A percentile compares a stretch with the other conserved stretches of the same genome.
Evolutionary conservation across 2,329 filamentous ascomycete genomes (phyloP).

Genomic region (Pestalotiopsis sp.): DNA sequence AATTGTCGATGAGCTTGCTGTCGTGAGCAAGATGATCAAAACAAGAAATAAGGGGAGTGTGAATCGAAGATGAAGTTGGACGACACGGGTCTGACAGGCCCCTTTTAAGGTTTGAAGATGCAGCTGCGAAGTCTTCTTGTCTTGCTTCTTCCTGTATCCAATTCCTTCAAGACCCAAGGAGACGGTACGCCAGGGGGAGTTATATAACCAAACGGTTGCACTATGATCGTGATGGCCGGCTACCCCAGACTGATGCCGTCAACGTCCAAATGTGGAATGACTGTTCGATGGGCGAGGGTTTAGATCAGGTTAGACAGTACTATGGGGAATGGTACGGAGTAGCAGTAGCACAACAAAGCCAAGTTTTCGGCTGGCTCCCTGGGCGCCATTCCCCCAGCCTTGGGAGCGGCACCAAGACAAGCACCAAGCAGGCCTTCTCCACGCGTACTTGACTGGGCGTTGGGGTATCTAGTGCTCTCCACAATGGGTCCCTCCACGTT

Average conservation of each 20-base stretch:
- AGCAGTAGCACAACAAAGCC: not conserved
- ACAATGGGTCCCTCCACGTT: slow-evolving; percentile 4
- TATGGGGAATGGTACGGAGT: not conserved
- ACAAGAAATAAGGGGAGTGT: not conserved
- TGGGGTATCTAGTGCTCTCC: slow-evolving; percentile 7
- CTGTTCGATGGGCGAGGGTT: not conserved
- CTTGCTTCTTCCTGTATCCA: not conserved
- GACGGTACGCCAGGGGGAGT: not conserved
- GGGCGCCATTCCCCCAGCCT: not conserved
- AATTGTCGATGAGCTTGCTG: not conserved
- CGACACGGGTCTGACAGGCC: not conserved
- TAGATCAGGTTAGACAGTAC: not conserved
- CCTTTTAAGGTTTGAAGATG: slow-evolving; percentile 4
- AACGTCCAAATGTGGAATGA: not conserved
- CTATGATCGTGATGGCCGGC: not conserved
- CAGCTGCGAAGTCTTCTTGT: not conserved
- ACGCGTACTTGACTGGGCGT: not conserved
- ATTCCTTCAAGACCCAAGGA: slow-evolving; percentile 5
- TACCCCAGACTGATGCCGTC: not conserved
- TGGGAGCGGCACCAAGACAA: not conserved
- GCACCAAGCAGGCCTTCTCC: not conserved
- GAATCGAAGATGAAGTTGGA: not conserved
- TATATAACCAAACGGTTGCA: not conserved
- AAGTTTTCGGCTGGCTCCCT: not conserved
- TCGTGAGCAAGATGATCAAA: not conserved